Evolutionary conservation across 1,139 yeast species (phyloP).

Genomic region (Geotrichum reessii): DNA sequence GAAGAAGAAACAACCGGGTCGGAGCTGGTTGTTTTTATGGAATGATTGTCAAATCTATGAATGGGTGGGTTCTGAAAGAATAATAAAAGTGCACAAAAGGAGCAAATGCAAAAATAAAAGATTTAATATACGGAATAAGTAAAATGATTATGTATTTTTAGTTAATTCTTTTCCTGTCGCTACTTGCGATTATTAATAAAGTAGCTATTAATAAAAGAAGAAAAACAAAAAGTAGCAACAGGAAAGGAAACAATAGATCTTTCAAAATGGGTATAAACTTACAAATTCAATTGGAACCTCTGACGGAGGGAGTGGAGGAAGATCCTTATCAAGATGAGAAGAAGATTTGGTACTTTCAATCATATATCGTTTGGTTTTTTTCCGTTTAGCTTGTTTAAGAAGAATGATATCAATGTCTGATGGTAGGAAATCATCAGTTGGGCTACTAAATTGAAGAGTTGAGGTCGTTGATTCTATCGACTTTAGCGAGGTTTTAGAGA

Average conservation of each 20-base stretch:
- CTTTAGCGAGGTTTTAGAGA: background rate
- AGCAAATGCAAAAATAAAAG: background rate
- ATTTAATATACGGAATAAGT: background rate
- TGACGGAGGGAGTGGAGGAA: conserved; percentile 3
- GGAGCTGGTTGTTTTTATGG: background rate
- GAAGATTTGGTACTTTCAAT: background rate
- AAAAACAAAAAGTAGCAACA: background rate
- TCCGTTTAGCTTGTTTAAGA: background rate
- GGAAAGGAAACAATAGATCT: no score
- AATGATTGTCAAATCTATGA: background rate
- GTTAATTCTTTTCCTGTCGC: background rate
- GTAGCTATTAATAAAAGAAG: background rate
- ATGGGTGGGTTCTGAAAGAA: background rate
- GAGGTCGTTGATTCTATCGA: background rate
- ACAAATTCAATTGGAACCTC: background rate
- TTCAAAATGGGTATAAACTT: background rate
- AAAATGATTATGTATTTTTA: background rate
- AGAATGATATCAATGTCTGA: background rate
- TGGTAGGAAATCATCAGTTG: background rate
- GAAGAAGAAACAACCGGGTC: background rate
- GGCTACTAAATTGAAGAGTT: background rate
- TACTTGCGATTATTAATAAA: background rate
- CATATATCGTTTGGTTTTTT: background rate
- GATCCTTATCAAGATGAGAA: background rate
- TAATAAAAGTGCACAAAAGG: background rate